Evolutionary conservation across 1,284 basidiomycete genomes (phyloP).

Genomic region (Coriolopsis trogii): DNA sequence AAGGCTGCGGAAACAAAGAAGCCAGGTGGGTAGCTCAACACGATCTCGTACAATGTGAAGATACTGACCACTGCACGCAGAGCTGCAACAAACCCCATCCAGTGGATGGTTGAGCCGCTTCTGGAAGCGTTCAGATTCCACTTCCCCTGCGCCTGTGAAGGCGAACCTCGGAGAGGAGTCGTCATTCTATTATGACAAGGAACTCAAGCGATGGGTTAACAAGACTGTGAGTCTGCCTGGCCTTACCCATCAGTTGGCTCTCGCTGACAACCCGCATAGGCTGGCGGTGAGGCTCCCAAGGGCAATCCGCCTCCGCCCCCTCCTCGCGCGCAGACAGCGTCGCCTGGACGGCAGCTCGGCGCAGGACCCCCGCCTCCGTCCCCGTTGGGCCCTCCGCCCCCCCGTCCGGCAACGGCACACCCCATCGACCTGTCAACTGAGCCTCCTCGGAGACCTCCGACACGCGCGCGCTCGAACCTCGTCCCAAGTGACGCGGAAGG

Average conservation of each 20-base stretch:
- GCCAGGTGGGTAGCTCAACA: conserved; percentile 29
- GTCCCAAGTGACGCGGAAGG: conserved; percentile 50
- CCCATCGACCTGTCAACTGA: conserved; percentile 56
- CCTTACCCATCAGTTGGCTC: background rate
- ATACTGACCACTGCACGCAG: conserved; percentile 1
- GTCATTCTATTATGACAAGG: conserved; percentile 93
- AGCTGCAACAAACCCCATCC: conserved; percentile 37
- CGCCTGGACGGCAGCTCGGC: conserved; percentile 55
- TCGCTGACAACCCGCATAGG: conserved; percentile 41
- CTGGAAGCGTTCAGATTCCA: conserved; percentile 63
- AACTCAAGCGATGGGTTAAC: conserved; percentile 95
- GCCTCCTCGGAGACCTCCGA: conserved; percentile 51
- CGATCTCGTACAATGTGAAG: background rate
- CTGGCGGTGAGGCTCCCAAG: conserved; percentile 50
- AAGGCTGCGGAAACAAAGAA: conserved; percentile 27
- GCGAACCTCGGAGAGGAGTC: conserved; percentile 95
- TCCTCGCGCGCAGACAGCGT: conserved; percentile 80
- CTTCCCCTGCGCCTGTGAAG: conserved; percentile 68
- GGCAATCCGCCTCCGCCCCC: conserved; percentile 62
- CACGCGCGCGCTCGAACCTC: conserved; percentile 67
- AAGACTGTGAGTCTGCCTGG: conserved; percentile 67
- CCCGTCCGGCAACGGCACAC: conserved; percentile 56
- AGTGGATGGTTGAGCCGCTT: conserved; percentile 83
- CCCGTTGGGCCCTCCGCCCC: conserved; percentile 42
- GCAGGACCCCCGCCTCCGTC: conserved; percentile 29